Evolutionary conservation across 805 yeast genomes (phyloP).

Genomic region (Kuraishia cidri): DNA sequence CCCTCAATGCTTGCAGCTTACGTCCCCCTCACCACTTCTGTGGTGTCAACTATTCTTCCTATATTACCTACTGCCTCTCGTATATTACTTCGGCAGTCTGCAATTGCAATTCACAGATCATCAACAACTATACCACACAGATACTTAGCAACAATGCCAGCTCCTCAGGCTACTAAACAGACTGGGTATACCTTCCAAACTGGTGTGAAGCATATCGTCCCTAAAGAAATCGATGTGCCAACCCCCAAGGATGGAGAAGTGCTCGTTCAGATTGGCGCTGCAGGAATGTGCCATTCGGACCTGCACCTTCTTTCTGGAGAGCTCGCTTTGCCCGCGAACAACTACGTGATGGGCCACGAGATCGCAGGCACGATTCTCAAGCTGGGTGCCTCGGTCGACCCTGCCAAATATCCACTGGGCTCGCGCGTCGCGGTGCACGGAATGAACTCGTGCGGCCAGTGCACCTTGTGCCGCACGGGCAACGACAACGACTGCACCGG

Average conservation of each 20-base stretch:
- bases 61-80: too few species aligned
- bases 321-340: slow-evolving; percentile 1
- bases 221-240: slow-evolving; percentile 5
- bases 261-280: slow-evolving; percentile 8
- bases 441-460: slow-evolving; percentile 16
- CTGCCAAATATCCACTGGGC: slow-evolving; percentile 6
- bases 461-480: slow-evolving; percentile 16
- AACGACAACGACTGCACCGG: slow-evolving; percentile 14
- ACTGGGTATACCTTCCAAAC: slow-evolving; percentile 5
- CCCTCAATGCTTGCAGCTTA: too few species aligned
- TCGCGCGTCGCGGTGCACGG: slow-evolving; percentile 9
- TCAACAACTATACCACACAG: too few species aligned
- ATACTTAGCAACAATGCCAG: too few species aligned
- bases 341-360: slow-evolving; percentile 20
- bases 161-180: too few species aligned
- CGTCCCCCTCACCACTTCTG: too few species aligned
- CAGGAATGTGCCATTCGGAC: slow-evolving; percentile 30
- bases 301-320: slow-evolving; percentile 21
- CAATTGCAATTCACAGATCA: too few species aligned
- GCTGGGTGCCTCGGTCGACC: slow-evolving; percentile 5
- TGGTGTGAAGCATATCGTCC: slow-evolving; percentile 4
- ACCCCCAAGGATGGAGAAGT: slow-evolving; percentile 4
- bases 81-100: too few species aligned
- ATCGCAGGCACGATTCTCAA: slow-evolving; percentile 16
- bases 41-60: too few species aligned